Percentiles rank a stretch among this genome's conserved stretches.
These are phyloP conservation scores for Volvox africanus DNA, from an alignment of 139 green algal species.

Conservation along the genomic window DNA sequence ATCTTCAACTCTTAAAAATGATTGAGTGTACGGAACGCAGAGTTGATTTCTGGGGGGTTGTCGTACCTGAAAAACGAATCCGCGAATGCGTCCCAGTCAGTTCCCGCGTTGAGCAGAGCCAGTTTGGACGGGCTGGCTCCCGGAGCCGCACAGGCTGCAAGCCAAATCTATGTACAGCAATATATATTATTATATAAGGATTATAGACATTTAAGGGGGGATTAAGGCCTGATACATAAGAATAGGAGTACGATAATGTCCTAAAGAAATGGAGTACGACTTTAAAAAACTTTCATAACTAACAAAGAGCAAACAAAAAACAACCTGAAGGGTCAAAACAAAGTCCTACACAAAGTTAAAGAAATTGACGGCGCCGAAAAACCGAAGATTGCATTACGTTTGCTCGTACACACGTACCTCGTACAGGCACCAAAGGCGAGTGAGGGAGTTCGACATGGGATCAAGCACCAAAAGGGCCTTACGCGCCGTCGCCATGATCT, in stretches of 20 bases:
- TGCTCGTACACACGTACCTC: constrained; percentile 3
- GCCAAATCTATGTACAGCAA: constrained; percentile 1
- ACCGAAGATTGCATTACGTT: too few species aligned
- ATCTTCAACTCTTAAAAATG: too few species aligned
- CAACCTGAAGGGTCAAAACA: too few species aligned
- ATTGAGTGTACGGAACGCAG: too few species aligned
- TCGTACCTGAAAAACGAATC: constrained; percentile 30
- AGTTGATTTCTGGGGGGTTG: too few species aligned
- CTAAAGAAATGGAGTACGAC: background rate
- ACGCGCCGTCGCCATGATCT: background rate
- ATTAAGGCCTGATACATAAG: background rate
- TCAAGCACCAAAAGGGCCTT: constrained; percentile 30
- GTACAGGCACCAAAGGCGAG: constrained; percentile 26
- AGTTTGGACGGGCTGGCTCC: background rate
- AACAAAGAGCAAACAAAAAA: too few species aligned
- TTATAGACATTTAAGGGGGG: too few species aligned
- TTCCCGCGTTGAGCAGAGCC: constrained; percentile 11
- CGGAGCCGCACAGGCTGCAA: background rate
- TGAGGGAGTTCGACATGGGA: background rate
- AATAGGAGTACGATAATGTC: background rate
- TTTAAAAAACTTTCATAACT: background rate
- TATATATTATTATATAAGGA: too few species aligned
- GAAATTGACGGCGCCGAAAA: too few species aligned
- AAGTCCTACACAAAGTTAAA: too few species aligned
- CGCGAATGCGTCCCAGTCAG: background rate